Base-by-base conservation (phyloP, 2,329 filamentous ascomycete genomes). In the Escovopsis sp. region DNA sequence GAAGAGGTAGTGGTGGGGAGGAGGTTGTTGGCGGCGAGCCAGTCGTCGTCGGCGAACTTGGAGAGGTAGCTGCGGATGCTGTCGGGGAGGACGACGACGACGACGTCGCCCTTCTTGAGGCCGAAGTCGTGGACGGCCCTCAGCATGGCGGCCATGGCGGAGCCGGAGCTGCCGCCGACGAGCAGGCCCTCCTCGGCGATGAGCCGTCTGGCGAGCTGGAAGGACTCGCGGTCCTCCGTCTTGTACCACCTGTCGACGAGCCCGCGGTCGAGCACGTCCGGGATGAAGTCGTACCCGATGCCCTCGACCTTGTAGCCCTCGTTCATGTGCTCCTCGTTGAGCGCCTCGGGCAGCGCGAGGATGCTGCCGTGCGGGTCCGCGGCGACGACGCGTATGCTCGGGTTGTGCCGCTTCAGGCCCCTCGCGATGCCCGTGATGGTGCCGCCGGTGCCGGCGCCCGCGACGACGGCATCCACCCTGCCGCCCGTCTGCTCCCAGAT, bases 31-130 rank as follows among this genome's bases (percentile, higher is more conserved):
- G 90, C 90, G 11, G 86, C 87, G 37, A 98, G 77, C 92, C 90
- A 98, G 65, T 96, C 90, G 54, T 98, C 92, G 55, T 98, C 90
- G 45, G 86, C 86, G 55, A 98, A 98, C 72, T 98, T 98, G 63
- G 81, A 88, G 18, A 98, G 75, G 58, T 98, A 98, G 60, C 85
- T 94, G 51, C 90, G 74, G 54, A 98, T 96, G 62, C 86, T 94
- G 58, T 98, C 90, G 1, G 90, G 92, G 14, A 94, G 67, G 35
- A 98, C 65, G 19, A 94, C 86, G 19, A 98, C 90, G 0, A 96
- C 75, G 2, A 86, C 75, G 51, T 98, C 87, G 38, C 81, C 81
- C 54, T 87, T 81, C 43, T 73, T 72, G 43, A 94, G 70, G n/a
- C 70, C 66, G 36, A 81, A 63, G 33, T 93, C 86, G 55, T 79